Conservation (phyloP, 1,284 basidiomycete genomes). For the Schizopora paradoxa region DNA sequence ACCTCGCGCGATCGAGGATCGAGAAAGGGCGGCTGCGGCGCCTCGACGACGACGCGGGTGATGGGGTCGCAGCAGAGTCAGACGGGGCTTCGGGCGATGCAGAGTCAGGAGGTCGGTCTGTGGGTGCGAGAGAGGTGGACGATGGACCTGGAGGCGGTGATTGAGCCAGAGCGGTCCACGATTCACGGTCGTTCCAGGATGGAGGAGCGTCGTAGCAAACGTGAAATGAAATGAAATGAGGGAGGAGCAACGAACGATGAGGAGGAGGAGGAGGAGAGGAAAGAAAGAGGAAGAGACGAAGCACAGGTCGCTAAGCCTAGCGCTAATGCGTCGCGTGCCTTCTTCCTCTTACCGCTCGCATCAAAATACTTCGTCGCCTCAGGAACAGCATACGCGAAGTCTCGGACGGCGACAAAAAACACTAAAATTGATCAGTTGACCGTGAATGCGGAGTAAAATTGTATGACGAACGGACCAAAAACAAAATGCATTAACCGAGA, state of each 20-base stretch:
- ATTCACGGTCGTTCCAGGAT: no score
- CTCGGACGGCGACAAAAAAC: not conserved
- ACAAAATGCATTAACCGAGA: slow-evolving; percentile 4
- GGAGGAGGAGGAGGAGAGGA: not conserved
- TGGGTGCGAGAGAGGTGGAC: no score
- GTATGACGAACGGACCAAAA: not conserved
- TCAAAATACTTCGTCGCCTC: no score
- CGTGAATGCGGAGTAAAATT: not conserved
- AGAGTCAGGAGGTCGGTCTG: not conserved
- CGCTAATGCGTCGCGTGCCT: no score
- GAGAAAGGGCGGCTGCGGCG: slow-evolving; percentile 6
- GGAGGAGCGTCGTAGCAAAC: no score
- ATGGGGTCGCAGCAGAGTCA: not conserved
- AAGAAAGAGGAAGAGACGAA: not conserved
- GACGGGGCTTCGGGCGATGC: not conserved
- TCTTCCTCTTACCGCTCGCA: no score
- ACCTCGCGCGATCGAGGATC: not conserved
- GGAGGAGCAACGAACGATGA: not conserved
- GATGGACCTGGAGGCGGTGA: no score
- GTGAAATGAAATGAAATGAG: no score
- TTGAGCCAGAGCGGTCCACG: no score
- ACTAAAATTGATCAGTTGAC: not conserved
- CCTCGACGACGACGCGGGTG: slow-evolving; percentile 7
- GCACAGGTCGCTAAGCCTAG: no score
- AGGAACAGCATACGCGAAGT: no score